Percentiles rank a stretch among this genome's conserved stretches.
These are phyloP conservation scores for Quercus variabilis DNA, from an alignment of 306 rosid genomes.

Conservation along the genomic window DNA sequence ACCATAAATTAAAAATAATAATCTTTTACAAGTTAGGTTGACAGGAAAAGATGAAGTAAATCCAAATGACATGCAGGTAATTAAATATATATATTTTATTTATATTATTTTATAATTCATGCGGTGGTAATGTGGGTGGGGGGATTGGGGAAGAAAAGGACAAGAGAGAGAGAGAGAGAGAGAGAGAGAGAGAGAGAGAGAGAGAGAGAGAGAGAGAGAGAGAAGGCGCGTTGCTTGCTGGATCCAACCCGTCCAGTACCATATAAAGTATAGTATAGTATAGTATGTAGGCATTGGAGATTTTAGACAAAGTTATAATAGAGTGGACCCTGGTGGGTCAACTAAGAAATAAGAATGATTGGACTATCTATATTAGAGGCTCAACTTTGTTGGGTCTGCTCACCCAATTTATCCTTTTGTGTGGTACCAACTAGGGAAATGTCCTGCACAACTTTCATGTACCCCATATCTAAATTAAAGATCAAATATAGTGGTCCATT, in stretches of 20 bases:
- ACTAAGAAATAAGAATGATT: background rate
- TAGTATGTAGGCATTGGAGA: too few species aligned
- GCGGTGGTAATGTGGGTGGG: background rate
- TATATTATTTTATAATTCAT: background rate
- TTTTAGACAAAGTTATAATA: background rate
- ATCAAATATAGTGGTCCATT: too few species aligned
- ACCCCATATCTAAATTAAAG: too few species aligned
- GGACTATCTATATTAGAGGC: background rate
- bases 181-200: background rate
- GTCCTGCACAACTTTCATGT: too few species aligned
- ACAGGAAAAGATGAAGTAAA: too few species aligned
- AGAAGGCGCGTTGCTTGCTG: constrained; percentile 19
- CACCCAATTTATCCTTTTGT: too few species aligned
- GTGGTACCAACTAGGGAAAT: too few species aligned
- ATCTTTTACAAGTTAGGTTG: too few species aligned
- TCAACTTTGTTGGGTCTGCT: background rate
- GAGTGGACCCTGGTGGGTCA: constrained; percentile 2
- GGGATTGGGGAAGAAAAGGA: constrained; percentile 7
- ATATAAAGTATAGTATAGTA: too few species aligned
- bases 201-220: background rate
- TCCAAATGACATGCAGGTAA: too few species aligned
- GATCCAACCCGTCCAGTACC: constrained; percentile 33
- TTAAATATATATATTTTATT: too few species aligned
- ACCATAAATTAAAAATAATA: too few species aligned
- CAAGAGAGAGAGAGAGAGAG: background rate